A percentile compares a stretch with the other conserved stretches of the same genome.
phyloP scores from a whole-genome alignment of 495 filamentous ascomycete species.

The Penicillium daleae region DNA sequence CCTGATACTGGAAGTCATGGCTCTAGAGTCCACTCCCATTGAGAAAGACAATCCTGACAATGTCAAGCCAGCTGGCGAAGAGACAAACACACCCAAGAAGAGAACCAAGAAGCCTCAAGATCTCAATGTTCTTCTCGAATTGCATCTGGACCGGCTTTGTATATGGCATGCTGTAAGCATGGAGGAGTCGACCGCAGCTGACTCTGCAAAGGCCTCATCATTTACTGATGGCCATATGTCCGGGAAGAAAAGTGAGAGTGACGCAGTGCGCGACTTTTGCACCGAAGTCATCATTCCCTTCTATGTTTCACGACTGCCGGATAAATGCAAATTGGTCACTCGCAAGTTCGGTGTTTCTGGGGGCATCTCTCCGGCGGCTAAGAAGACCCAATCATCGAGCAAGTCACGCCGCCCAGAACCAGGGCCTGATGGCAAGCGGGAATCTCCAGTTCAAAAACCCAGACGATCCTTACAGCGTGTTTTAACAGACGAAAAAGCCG shows the following conservation, averaged over 20 bases:
- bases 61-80: constrained; percentile 34
- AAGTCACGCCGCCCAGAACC: constrained; percentile 47
- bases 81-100: constrained; percentile 47
- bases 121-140: constrained; percentile 69
- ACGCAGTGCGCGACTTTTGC: constrained; percentile 77
- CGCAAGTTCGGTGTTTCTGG: constrained; percentile 83
- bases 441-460: constrained; percentile 49
- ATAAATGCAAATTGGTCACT: constrained; percentile 76
- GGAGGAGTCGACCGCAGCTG: constrained; percentile 48
- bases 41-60: constrained; percentile 36
- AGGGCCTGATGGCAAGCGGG: constrained; percentile 58
- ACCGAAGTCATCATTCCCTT: constrained; percentile 93
- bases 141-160: constrained; percentile 86
- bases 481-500: constrained; percentile 65
- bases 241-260: constrained; percentile 53
- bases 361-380: constrained; percentile 58
- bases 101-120: constrained; percentile 59
- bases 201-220: constrained; percentile 37
- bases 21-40: constrained; percentile 57
- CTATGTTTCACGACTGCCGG: constrained; percentile 82
- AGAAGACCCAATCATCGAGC: constrained; percentile 31
- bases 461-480: constrained; percentile 69
- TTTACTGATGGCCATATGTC: constrained; percentile 36
- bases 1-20: constrained; percentile 83
- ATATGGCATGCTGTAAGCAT: constrained; percentile 88